phyloP scores from a whole-genome alignment of 2,329 filamentous ascomycete species.

The Acephala macrosclerotiorum region DNA sequence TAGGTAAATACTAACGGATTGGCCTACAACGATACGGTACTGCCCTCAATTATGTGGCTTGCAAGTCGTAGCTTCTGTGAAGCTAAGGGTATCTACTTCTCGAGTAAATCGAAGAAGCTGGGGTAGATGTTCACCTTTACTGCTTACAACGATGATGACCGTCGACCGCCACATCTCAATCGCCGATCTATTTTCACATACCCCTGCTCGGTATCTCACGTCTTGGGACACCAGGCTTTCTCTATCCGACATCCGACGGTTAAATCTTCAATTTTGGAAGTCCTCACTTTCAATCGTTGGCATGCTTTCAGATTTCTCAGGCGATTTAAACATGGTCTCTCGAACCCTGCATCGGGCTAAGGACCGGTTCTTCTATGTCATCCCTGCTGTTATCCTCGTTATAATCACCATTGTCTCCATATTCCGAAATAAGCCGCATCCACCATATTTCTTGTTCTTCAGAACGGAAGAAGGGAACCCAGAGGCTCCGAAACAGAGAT shows the following conservation, averaged over 20 bases:
- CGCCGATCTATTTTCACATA: too few relatives aligned
- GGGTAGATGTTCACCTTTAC: too few relatives aligned
- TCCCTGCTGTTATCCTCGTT: neutral
- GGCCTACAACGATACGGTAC: neutral
- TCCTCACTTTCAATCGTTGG: neutral
- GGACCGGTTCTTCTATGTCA: neutral
- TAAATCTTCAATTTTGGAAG: neutral
- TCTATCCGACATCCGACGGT: neutral
- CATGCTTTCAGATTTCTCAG: neutral
- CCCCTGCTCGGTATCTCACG: neutral
- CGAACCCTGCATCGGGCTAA: neutral
- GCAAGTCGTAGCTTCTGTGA: neutral
- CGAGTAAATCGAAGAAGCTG: too few relatives aligned
- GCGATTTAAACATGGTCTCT: neutral
- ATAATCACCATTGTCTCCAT: neutral
- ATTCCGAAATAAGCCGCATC: neutral
- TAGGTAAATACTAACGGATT: neutral
- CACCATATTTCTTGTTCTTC: neutral
- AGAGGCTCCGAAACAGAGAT: constrained; percentile 17
- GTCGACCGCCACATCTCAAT: too few relatives aligned
- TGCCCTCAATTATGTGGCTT: neutral
- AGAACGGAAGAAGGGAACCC: neutral
- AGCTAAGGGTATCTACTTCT: neutral
- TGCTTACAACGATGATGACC: too few relatives aligned
- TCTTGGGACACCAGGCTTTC: too few relatives aligned